A percentile compares a stretch with the other conserved stretches of the same genome.
These are phyloP conservation scores for Colletotrichum tamarilloi DNA, from an alignment of 2,329 filamentous ascomycete genomes.

Conservation along the genomic window DNA sequence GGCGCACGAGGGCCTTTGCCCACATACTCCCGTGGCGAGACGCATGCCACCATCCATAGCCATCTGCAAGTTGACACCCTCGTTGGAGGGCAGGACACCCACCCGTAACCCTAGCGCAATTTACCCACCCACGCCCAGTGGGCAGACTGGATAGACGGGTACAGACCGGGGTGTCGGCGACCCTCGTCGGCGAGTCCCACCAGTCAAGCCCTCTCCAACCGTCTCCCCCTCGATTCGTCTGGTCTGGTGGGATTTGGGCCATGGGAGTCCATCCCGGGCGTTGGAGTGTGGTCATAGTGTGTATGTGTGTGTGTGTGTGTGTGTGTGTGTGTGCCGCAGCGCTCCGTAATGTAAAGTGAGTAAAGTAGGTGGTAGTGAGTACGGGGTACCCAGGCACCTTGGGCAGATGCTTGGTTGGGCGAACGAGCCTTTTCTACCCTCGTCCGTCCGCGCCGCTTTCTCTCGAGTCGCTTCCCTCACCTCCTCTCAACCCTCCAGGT, in stretches of 20 bases:
- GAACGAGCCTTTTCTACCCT: slow-evolving; percentile 36
- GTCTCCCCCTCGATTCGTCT: slow-evolving; percentile 22
- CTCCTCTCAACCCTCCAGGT: slow-evolving; percentile 30
- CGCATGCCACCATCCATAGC: slow-evolving; percentile 1
- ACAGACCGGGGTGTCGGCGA: slow-evolving; percentile 20
- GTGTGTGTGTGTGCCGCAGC: neutral
- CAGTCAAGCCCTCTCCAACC: slow-evolving; percentile 31
- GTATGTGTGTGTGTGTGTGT: neutral
- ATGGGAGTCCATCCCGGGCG: slow-evolving; percentile 21
- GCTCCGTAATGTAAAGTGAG: neutral
- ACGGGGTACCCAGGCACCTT: slow-evolving; percentile 30
- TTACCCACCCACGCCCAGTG: slow-evolving; percentile 29
- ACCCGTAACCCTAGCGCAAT: slow-evolving; percentile 33
- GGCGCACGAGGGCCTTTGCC: neutral
- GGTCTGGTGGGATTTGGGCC: slow-evolving; percentile 28
- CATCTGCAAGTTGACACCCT: slow-evolving; percentile 22
- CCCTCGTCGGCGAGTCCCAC: slow-evolving; percentile 24
- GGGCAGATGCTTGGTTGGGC: slow-evolving; percentile 27
- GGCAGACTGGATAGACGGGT: slow-evolving; percentile 18
- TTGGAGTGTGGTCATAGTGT: slow-evolving; percentile 16
- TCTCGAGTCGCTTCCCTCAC: slow-evolving; percentile 12
- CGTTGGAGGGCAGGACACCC: slow-evolving; percentile 31
- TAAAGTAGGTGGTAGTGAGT: slow-evolving; percentile 20
- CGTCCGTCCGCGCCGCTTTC: slow-evolving; percentile 25
- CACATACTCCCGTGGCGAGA: neutral